Conservation (phyloP, 768 basidiomycete species). For the Leccinum boreale region DNA sequence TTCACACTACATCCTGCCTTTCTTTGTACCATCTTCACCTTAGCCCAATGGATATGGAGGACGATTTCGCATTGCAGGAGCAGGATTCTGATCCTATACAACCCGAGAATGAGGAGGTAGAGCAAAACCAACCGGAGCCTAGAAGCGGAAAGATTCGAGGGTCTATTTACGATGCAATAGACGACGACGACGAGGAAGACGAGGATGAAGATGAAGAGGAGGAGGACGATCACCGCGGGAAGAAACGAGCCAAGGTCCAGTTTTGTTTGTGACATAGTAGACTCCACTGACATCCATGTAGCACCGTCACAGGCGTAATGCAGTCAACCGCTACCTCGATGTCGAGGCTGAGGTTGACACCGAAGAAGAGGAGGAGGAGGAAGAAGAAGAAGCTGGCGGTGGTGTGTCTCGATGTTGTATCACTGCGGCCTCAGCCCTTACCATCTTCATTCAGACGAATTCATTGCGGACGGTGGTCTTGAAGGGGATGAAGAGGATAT, state of each 20-base stretch:
- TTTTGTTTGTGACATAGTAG: conserved; percentile 10
- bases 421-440: conserved; percentile 8
- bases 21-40: conserved; percentile 31
- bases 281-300: conserved; percentile 23
- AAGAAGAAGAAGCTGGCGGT: conserved; percentile 69
- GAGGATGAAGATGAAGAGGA: conserved; percentile 50
- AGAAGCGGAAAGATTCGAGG: conserved; percentile 26
- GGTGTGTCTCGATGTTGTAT: conserved; percentile 32
- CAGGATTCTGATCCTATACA: conserved; percentile 28
- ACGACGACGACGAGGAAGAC: conserved; percentile 47
- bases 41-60: conserved; percentile 27
- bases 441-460: conserved; percentile 47
- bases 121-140: conserved; percentile 18
- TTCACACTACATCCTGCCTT: background rate
- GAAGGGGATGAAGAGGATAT: conserved; percentile 66
- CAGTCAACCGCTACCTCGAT: conserved; percentile 86
- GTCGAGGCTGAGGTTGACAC: conserved; percentile 95
- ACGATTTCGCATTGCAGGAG: conserved; percentile 32
- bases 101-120: conserved; percentile 36
- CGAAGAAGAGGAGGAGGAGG: conserved; percentile 94
- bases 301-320: conserved; percentile 64
- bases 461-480: conserved; percentile 58
- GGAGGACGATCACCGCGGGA: conserved; percentile 42
- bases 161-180: conserved; percentile 36
- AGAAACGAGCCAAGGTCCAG: conserved; percentile 60